These are phyloP conservation scores for Mycena latifolia DNA, from an alignment of 768 basidiomycete genomes.

Conservation along the genomic window DNA sequence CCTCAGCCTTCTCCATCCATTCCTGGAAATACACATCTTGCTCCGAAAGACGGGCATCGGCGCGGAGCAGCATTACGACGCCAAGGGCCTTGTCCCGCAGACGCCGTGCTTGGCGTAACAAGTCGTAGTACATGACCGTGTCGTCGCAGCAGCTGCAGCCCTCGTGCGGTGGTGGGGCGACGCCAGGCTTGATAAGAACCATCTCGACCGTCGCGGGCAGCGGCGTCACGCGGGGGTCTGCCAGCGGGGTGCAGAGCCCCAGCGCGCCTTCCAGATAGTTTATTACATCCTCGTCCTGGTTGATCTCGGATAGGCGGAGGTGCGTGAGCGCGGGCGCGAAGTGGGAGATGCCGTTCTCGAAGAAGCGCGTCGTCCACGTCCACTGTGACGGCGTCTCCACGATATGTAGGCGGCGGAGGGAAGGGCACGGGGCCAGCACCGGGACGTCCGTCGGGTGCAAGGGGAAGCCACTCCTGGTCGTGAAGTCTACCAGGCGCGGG, in stretches of 20 bases:
- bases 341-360: constrained; percentile 39
- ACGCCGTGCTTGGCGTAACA: background rate
- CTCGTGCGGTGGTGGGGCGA: too few species aligned
- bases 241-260: background rate
- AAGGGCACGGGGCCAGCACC: constrained; percentile 33
- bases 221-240: too few species aligned
- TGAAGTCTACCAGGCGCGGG: constrained; percentile 42
- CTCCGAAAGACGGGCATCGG: background rate
- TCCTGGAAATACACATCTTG: constrained; percentile 18
- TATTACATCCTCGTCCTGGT: constrained; percentile 1
- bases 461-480: constrained; percentile 45
- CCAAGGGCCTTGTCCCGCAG: constrained; percentile 7
- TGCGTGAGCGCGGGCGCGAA: constrained; percentile 38
- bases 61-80: background rate
- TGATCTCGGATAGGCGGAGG: constrained; percentile 32
- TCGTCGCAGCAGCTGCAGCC: too few species aligned
- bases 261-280: constrained; percentile 1
- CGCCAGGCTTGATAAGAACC: constrained; percentile 9
- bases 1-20: constrained; percentile 18
- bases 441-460: constrained; percentile 21
- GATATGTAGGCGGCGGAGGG: constrained; percentile 39
- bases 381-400: constrained; percentile 39
- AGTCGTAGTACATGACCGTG: constrained; percentile 3
- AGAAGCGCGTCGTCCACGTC: constrained; percentile 29
- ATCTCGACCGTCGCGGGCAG: constrained; percentile 13